phyloP scores from a whole-genome alignment of 176 grass and related monocot genomes.

The Chloris gayana region DNA sequence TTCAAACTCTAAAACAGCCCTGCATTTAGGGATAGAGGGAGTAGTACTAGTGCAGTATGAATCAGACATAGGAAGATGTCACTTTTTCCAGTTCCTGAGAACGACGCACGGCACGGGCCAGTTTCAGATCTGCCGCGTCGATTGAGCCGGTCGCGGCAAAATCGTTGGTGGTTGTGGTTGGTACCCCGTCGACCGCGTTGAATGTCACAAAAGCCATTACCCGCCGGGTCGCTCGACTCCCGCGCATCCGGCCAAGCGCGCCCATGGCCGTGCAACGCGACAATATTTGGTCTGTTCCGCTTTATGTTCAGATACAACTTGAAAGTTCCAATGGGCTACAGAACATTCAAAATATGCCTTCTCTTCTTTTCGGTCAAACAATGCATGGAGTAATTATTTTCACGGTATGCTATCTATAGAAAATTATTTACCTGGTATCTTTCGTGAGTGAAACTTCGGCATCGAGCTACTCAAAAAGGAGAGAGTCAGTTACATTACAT shows the following conservation, averaged over 20 bases:
- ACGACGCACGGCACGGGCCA: not conserved
- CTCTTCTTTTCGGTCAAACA: not conserved
- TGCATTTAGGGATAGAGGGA: too few relatives aligned
- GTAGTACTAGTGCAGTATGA: not conserved
- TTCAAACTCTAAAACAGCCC: too few relatives aligned
- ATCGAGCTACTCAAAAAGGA: not conserved
- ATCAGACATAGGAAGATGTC: not conserved
- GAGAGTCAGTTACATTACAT: slow-evolving; percentile 4
- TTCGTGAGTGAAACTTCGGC: not conserved
- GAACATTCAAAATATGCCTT: not conserved
- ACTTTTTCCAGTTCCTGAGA: not conserved
- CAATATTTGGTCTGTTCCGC: not conserved
- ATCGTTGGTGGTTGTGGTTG: too few relatives aligned
- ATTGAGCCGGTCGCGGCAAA: not conserved
- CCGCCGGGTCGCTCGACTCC: too few relatives aligned
- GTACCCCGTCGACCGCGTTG: not conserved
- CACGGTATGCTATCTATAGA: not conserved
- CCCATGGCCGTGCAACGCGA: not conserved
- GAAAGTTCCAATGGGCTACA: not conserved
- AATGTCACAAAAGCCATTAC: not conserved
- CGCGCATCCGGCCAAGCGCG: not conserved
- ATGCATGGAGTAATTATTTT: not conserved
- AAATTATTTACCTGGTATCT: not conserved
- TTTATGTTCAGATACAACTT: not conserved
- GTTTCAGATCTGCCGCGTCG: not conserved